phyloP scores from a whole-genome alignment of 306 rosid species.

The Vigna angularis region DNA sequence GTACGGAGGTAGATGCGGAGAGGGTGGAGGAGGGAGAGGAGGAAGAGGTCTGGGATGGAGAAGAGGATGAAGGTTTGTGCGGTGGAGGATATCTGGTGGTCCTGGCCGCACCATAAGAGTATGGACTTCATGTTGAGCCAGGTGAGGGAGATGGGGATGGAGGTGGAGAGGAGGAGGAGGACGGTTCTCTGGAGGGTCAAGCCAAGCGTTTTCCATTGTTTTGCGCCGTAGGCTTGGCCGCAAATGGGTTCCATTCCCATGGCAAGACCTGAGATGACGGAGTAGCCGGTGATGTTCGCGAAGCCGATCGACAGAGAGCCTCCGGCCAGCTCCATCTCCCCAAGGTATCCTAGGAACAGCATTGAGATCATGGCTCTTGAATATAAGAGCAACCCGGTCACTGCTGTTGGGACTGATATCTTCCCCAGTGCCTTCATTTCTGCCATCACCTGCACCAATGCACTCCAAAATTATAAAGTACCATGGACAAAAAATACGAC shows the following conservation, averaged over 20 bases:
- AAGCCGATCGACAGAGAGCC: conserved; percentile 95
- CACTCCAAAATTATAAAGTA: not conserved
- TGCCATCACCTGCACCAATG: conserved; percentile 57
- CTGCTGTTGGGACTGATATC: conserved; percentile 83
- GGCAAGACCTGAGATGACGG: conserved; percentile 92
- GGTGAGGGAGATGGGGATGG: conserved; percentile 79
- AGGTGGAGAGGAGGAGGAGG: conserved; percentile 73
- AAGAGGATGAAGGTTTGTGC: conserved; percentile 84
- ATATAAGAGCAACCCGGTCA: conserved; percentile 77
- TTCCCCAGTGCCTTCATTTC: conserved; percentile 88
- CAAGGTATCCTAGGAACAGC: conserved; percentile 92
- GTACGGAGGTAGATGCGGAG: conserved; percentile 82
- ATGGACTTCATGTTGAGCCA: conserved; percentile 86
- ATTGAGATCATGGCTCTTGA: conserved; percentile 96
- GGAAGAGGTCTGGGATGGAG: conserved; percentile 85
- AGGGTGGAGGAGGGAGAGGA: conserved; percentile 93
- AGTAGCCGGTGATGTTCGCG: conserved; percentile 98
- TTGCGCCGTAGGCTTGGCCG: conserved; percentile 93
- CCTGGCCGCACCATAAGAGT: conserved; percentile 88
- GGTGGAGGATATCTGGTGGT: conserved; percentile 66
- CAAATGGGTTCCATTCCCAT: conserved; percentile 99
- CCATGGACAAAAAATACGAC: not conserved
- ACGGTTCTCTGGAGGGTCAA: conserved; percentile 84
- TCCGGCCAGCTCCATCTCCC: conserved; percentile 88
- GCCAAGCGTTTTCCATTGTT: conserved; percentile 79